Percentiles rank a stretch among this genome's conserved stretches.
phyloP scores from a whole-genome alignment of 129 eudicot genomes.

The Lactuca saligna region DNA sequence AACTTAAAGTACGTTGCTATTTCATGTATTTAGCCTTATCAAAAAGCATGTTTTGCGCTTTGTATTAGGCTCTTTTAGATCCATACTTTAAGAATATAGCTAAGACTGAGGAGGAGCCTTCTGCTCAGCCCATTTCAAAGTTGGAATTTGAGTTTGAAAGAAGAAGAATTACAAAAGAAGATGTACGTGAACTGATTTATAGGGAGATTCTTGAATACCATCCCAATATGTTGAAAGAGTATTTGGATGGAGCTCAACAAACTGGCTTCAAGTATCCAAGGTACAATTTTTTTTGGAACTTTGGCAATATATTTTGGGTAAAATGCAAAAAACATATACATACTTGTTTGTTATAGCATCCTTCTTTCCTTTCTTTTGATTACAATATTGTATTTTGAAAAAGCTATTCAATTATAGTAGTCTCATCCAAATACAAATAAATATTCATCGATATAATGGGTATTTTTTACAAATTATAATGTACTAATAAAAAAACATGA shows the following conservation, averaged over 20 bases:
- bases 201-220: slow-evolving; percentile 51
- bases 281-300: slow-evolving; percentile 2
- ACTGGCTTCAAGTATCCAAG: slow-evolving; percentile 30
- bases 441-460: too few relatives aligned
- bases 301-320: background rate
- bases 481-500: too few relatives aligned
- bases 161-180: slow-evolving; percentile 38
- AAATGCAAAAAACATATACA: background rate
- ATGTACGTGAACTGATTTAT: slow-evolving; percentile 41
- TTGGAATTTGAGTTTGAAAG: slow-evolving; percentile 53
- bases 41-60: too few relatives aligned
- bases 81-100: slow-evolving; percentile 42
- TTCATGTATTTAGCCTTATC: too few relatives aligned
- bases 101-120: slow-evolving; percentile 35
- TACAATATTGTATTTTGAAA: too few relatives aligned
- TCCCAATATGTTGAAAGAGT: slow-evolving; percentile 29
- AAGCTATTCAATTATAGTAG: too few relatives aligned
- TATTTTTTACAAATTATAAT: too few relatives aligned
- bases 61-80: slow-evolving; percentile 38
- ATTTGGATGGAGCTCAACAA: slow-evolving; percentile 25
- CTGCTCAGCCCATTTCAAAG: slow-evolving; percentile 36
- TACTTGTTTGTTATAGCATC: background rate
- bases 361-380: background rate
- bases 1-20: too few relatives aligned
- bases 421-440: too few relatives aligned